Base-by-base conservation (phyloP, 2,329 filamentous ascomycete genomes). In the Arthrobotrys iridis region DNA sequence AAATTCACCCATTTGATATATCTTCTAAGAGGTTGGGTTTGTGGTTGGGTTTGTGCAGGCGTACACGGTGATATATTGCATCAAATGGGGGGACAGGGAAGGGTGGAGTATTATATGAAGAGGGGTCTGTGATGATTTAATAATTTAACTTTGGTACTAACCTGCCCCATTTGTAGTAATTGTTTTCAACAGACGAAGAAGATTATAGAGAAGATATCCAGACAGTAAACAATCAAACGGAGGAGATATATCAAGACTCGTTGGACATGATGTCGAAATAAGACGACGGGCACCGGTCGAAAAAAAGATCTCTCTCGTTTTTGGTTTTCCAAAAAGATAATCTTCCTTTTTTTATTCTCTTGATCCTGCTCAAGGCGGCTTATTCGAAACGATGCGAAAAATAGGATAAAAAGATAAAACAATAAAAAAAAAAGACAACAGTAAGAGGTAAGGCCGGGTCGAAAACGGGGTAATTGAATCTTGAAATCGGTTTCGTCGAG, bases 91-190 rank as follows among this genome's bases (percentile, higher is more conserved):
- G 26, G 26, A 52, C 26, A 22, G n/a, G n/a, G n/a, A n/a, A n/a
- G n/a, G n/a, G n/a, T n/a, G n/a, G n/a, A n/a, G n/a, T n/a, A n/a
- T n/a, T n/a, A n/a, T n/a, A n/a, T n/a, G n/a, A 52, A 35, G 46
- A 13, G 46, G 24, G 46, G 46, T 33, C 10, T 33, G 28, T 33
- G 28, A 33, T 33, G 15, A 28, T 52, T n/a, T 20, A 15, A 22
- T 35, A 20, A 55, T 37, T 55, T 55, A n/a, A n/a, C n/a, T n/a
- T n/a, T n/a, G n/a, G n/a, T n/a, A 55, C 50, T 55, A 55, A 55
- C 50, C 50, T 46, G 20, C 43, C 30, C 18, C 50, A 55, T 55
- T 30, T 55, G 50, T 22, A 55, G n/a, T n/a, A n/a, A n/a, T 22
- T 35, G 2, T 55, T 55, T 55, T n/a, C 6, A n/a, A n/a, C n/a